Base-by-base conservation (phyloP, 1,139 yeast species). In the Suhomyces chickasaworum region DNA sequence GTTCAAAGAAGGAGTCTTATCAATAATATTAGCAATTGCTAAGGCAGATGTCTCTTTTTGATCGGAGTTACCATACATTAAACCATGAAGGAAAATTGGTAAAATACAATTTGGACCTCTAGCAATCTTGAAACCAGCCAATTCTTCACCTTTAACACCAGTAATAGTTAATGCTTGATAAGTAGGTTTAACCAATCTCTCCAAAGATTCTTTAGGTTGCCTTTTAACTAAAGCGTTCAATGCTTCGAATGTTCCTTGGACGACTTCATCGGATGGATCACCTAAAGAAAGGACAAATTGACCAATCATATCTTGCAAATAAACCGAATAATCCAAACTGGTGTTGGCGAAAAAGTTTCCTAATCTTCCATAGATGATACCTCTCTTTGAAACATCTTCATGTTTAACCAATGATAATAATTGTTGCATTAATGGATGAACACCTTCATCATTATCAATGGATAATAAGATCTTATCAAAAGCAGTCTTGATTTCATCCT, bases 71-170 rank as follows among this genome's bases (percentile, higher is more conserved):
- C 99, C 99, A 66, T 90, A 89, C 95, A 93, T 89, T 58, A 95
- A 80, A 51, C 98, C 99, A 65, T 93, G 97, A 57, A 90, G 74
- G 73, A 95, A 93, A 46, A 95, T 81, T 22, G 99, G 99, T 56
- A 95, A 75, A 37, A 95, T 69, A 68, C 96, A 85, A 63, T 80
- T 83, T 52, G 97, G 95, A 41, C 98, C 98, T 67, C 78, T 86
- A 55, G 97, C 95, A 46, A 86, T 69, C 29, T 78, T 67, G 66
- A 91, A 89, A 0, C 90, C 97, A 23, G 87, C 82, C 48, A 89
- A 68, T 41, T 86, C 90, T 56, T 77, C 78, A 1, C 85, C 87
- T 20, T 74, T 66, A 21, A 75, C 73, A 33, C 95, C 91, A 29
- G 90, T 81, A 48, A 83, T 66, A 37, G 75, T 76, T 59, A 93